Base-by-base conservation (phyloP, 1,139 yeast species). In the Pichia sp. region DNA sequence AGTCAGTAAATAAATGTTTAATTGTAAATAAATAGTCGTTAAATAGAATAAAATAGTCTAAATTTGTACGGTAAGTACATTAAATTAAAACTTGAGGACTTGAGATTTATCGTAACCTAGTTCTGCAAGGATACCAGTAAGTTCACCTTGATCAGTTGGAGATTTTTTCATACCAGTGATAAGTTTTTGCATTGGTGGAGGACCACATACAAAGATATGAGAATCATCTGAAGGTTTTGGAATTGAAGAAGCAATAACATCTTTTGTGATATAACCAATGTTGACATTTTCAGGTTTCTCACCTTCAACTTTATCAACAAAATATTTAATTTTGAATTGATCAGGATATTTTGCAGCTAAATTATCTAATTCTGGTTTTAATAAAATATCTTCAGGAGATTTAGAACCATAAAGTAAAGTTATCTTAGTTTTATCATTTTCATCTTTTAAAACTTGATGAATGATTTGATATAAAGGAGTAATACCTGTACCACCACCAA, bases 401-500 rank as follows among this genome's bases (percentile, higher is more conserved):
- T 79, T 76, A 62, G 80, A 81, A 52, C 95, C 96, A 66, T 84
- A 88, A 59, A 81, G 63, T 56, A 91, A 71, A 52, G 77, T 71
- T 49, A 91, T 75, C 69, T 83, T 81, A 57, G 97, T 91, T 62
- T 84, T 82, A 67, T 89, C 97, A 30, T 66, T 66, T 35, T 93
- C 86, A 69, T 88, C 77, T 55, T 71, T 71, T 59, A 80, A 67
- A 55, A 83, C 72, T 50, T 78, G 78, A 53, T 77, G 79, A 51
- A 85, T 64, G 61, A 91, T 67, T 68, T 91, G 98, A 71, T 73
- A 88, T 71, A 89, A 72, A 48, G 97, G 98, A 24, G 96, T 85
- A 64, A 91, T 86, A 64, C 97, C 97, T 37, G 94, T 74, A 59
- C 98, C 98, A 54, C 96, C 98, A 52, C 96, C 97, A 55, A 91